Evolutionary conservation across 495 filamentous ascomycete genomes (phyloP).

Genomic region (Neurospora sublineolata): DNA sequence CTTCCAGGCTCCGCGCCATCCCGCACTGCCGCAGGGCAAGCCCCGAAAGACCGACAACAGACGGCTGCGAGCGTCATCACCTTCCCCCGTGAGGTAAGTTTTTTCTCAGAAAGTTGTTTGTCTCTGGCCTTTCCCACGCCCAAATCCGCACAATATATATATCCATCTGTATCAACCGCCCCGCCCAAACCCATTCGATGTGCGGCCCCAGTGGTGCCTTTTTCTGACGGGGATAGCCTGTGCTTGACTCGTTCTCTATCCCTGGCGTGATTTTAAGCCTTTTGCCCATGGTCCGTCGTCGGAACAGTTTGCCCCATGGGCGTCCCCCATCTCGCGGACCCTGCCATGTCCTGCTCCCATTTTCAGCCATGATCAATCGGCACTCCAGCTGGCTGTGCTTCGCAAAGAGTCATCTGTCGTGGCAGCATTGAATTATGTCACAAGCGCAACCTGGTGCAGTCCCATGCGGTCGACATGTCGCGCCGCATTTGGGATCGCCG

Average conservation of each 20-base stretch:
- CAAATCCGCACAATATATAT: constrained; percentile 5
- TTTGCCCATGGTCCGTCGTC: not conserved
- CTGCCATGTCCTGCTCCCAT: not conserved
- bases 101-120: not conserved
- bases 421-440: not conserved
- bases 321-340: not conserved
- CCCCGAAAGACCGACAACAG: constrained; percentile 31
- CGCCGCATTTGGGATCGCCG: not conserved
- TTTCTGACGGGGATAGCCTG: constrained; percentile 2
- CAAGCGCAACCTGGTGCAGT: not conserved
- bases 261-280: not conserved
- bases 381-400: not conserved
- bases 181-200: not conserved
- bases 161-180: not conserved
- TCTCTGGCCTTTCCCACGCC: not conserved
- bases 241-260: not conserved
- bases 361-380: not conserved
- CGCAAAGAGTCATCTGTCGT: not conserved
- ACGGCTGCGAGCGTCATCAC: constrained; percentile 34
- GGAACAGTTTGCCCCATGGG: not conserved
- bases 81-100: constrained; percentile 36
- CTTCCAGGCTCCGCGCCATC: constrained; percentile 29
- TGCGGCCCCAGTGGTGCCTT: constrained; percentile 14
- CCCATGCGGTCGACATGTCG: not conserved
- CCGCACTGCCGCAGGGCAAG: constrained; percentile 32